These are phyloP conservation scores for Candida germanica DNA, from an alignment of 805 yeast species.

Conservation along the genomic window DNA sequence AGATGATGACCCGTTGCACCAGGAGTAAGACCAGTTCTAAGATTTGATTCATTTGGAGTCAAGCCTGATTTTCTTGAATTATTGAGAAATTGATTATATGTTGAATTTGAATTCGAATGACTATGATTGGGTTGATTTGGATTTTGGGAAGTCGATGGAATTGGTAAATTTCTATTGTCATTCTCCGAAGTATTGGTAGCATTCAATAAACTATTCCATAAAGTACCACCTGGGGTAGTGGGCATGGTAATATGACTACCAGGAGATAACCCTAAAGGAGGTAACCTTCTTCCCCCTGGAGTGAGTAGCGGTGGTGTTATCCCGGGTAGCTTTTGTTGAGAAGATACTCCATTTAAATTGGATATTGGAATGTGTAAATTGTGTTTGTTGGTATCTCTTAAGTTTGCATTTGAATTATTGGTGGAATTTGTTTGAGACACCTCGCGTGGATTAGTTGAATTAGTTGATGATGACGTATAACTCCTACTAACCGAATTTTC, in stretches of 20 bases:
- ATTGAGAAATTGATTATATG: constrained; percentile 23
- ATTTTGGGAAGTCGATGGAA: too few species aligned
- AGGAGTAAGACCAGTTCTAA: constrained; percentile 73
- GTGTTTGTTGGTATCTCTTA: constrained; percentile 27
- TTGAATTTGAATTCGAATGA: constrained; percentile 7
- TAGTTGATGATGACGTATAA: constrained; percentile 4
- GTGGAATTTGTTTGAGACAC: too few species aligned
- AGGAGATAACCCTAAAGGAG: constrained; percentile 50
- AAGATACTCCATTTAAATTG: constrained; percentile 19
- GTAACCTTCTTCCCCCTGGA: constrained; percentile 59
- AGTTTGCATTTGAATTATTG: constrained; percentile 5
- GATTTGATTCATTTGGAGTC: constrained; percentile 71
- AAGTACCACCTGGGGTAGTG: constrained; percentile 48
- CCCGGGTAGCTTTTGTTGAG: constrained; percentile 28
- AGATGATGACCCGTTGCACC: constrained; percentile 27
- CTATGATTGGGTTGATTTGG: background rate
- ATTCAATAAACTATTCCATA: constrained; percentile 48
- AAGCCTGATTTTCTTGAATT: constrained; percentile 52
- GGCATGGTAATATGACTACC: constrained; percentile 27
- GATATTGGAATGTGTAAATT: constrained; percentile 33
- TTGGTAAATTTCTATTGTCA: background rate
- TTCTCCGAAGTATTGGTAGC: constrained; percentile 29
- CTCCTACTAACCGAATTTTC: constrained; percentile 18
- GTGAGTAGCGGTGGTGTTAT: constrained; percentile 51
- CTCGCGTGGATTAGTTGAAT: too few species aligned